Base-by-base conservation (phyloP, 1,139 yeast genomes). In the Kluyveromyces sp. region DNA sequence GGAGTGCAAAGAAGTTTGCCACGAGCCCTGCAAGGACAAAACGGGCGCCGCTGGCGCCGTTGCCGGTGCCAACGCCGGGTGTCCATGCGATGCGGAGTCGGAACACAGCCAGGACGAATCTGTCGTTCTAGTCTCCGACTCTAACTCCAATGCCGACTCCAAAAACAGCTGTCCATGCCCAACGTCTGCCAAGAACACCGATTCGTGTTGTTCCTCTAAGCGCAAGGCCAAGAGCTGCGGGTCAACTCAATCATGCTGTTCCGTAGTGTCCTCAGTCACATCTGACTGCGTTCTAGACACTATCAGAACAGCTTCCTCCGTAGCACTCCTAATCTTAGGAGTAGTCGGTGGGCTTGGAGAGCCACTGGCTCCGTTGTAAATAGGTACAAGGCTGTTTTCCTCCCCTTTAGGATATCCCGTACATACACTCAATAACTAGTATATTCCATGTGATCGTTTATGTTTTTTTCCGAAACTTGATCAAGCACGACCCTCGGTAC, bases 61-160 rank as follows among this genome's bases (percentile, higher is more conserved):
- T 11, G 15, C 8, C 13, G 33, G 13, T 31, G 33, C 33, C 7
- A 16, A 31, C 15, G 16, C 33, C 8, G 13, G 8, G 11, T 13
- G 15, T 9, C 8, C 33, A 9, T 11, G 20, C 36, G 36, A 15
- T 19, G 20, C 22, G 8, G 31, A 35, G 6, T 22, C 30, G 17
- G 36, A 34, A 33, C 30, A 39, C 18, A 16, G 41, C 40, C 39
- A 55, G 34, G 56, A 50, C 42, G 63, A 57, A 13, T 59, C 63
- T 13, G 49, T 59, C 12, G 61, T 59, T 4, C 62, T 38, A 4
- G 35, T 38, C 29, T 20, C 41, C 18, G 35, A 30, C 6, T 25
- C 40, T 7, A 36, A 22, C 20, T 15, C 33, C 39, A 25, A 7
- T 17, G 32, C 32, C 12, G 8, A 16, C 20, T 13, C 20, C 9